Conservation (phyloP, 139 green algal genomes). For the Microglena sp. region DNA sequence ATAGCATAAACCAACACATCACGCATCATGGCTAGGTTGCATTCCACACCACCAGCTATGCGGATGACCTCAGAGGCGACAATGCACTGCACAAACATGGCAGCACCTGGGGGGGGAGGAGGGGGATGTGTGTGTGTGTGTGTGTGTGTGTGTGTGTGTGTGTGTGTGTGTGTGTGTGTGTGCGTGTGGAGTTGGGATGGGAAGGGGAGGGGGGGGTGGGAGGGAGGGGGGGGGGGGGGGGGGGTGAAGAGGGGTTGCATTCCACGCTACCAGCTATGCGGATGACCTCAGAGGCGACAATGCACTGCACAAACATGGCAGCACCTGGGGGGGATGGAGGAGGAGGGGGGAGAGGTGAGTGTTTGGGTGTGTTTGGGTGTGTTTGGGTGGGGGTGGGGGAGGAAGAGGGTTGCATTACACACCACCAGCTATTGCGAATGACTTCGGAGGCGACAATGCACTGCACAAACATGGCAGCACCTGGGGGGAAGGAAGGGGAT, state of each 20-base stretch:
- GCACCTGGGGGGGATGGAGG: too few relatives aligned
- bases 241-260: too few relatives aligned
- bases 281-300: conserved; percentile 8
- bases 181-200: background rate
- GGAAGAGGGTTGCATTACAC: too few relatives aligned
- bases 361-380: too few relatives aligned
- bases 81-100: conserved; percentile 16
- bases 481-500: too few relatives aligned
- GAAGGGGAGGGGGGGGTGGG: background rate
- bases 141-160: background rate
- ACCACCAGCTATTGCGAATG: too few relatives aligned
- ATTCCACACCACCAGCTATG: background rate
- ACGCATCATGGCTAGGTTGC: background rate
- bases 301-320: conserved; percentile 13
- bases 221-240: too few relatives aligned
- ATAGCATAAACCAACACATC: background rate
- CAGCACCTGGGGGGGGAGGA: too few relatives aligned
- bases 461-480: conserved; percentile 11
- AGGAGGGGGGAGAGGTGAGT: too few relatives aligned
- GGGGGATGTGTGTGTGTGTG: too few relatives aligned
- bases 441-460: conserved; percentile 11
- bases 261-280: background rate
- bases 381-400: too few relatives aligned
- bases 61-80: conserved; percentile 5
- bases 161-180: background rate